phyloP scores from a whole-genome alignment of 306 rosid genomes.

The peach (Prunus persica) region Prunus_persica_NCBIv2 NC_034009.1:40070001-40070500 shows the following conservation, averaged over 20 bases:
- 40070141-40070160: slow-evolving; percentile 36
- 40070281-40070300: slow-evolving; percentile 87
- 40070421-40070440: slow-evolving; percentile 49
- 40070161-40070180: slow-evolving; percentile 79
- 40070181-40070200: slow-evolving; percentile 69
- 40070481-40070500: slow-evolving; percentile 94
- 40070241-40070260: slow-evolving; percentile 48
- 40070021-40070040: slow-evolving; percentile 63
- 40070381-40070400: slow-evolving; percentile 72
- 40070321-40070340: slow-evolving; percentile 51
- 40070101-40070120: slow-evolving; percentile 56
- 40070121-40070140: slow-evolving; percentile 50
- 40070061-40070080: slow-evolving; percentile 80
- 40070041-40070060: slow-evolving; percentile 68
- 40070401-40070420: slow-evolving; percentile 74
- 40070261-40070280: slow-evolving; percentile 76
- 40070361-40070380: slow-evolving; percentile 65
- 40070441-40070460: slow-evolving; percentile 73
- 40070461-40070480: slow-evolving; percentile 59
- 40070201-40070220: slow-evolving; percentile 37
- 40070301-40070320: slow-evolving; percentile 63
- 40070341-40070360: slow-evolving; percentile 65
- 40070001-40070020: slow-evolving; percentile 42
- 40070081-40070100: slow-evolving; percentile 53
- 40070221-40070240: slow-evolving; percentile 39